Percentiles rank a stretch among this genome's conserved stretches.
Conservation (phyloP, 495 filamentous ascomycete genomes). For the Massariosphaeria phaeospora region DNA sequence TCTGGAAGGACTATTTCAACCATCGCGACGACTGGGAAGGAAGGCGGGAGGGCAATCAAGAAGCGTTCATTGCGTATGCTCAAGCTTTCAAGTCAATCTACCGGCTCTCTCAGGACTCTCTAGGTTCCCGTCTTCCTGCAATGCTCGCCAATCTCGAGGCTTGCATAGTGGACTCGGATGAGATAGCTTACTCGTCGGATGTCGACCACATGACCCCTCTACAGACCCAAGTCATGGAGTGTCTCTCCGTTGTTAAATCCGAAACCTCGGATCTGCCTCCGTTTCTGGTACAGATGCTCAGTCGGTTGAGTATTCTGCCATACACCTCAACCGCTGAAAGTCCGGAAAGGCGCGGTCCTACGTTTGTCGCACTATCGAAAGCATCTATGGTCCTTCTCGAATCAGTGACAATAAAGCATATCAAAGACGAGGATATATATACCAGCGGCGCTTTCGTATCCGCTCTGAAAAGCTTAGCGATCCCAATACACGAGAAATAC, state of each 20-base stretch:
- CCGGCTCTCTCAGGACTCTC: constrained; percentile 61
- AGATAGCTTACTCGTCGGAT: constrained; percentile 73
- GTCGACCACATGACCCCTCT: constrained; percentile 76
- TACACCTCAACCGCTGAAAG: constrained; percentile 41
- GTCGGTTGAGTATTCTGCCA: constrained; percentile 65
- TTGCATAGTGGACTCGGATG: constrained; percentile 66
- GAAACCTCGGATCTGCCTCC: constrained; percentile 63
- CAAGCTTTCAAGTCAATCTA: constrained; percentile 73
- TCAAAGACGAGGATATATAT: constrained; percentile 24
- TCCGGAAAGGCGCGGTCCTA: constrained; percentile 43
- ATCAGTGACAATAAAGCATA: constrained; percentile 48
- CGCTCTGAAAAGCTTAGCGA: constrained; percentile 58
- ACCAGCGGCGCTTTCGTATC: constrained; percentile 44
- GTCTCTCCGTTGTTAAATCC: constrained; percentile 63
- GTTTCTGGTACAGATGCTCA: constrained; percentile 60
- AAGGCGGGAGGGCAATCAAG: constrained; percentile 59
- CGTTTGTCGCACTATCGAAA: constrained; percentile 85
- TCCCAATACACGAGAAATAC: constrained; percentile 72
- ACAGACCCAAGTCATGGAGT: constrained; percentile 68
- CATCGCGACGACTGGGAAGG: constrained; percentile 38
- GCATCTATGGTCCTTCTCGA: constrained; percentile 65
- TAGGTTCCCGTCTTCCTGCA: constrained; percentile 54
- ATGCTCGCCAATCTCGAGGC: constrained; percentile 51
- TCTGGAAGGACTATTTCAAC: constrained; percentile 29
- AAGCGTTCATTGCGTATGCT: constrained; percentile 73